Conservation (phyloP, 2,329 filamentous ascomycete species). For the Xylaria multiplex region DNA sequence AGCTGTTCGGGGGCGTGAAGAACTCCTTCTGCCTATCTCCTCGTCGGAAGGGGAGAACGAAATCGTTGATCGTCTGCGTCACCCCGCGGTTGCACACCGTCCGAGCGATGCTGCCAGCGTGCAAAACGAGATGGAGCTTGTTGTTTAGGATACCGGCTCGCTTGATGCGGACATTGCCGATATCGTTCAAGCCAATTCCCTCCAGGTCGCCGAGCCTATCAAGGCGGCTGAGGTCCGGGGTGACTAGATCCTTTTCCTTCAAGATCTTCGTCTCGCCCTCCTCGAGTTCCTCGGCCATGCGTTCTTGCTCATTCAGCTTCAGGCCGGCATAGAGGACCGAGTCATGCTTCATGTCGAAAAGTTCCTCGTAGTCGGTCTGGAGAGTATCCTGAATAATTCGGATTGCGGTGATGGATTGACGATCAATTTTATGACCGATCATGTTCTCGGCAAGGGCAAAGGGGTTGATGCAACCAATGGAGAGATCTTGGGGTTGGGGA, state of each 20-base stretch:
- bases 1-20: conserved; percentile 54
- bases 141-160: conserved; percentile 57
- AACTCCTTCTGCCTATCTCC: conserved; percentile 42
- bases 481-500: conserved; percentile 52
- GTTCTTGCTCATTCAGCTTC: conserved; percentile 53
- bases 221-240: conserved; percentile 56
- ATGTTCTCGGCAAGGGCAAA: conserved; percentile 58
- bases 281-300: conserved; percentile 51
- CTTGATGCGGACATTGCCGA: conserved; percentile 52
- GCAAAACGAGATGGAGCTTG: conserved; percentile 55
- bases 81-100: conserved; percentile 54
- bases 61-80: conserved; percentile 55
- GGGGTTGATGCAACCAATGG: conserved; percentile 56
- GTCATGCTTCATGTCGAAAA: conserved; percentile 57
- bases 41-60: conserved; percentile 53
- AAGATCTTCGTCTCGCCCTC: conserved; percentile 56
- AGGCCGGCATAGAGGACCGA: conserved; percentile 57
- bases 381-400: conserved; percentile 55
- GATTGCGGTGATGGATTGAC: conserved; percentile 48
- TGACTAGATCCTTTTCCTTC: conserved; percentile 55
- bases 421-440: conserved; percentile 55
- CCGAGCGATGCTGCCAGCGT: conserved; percentile 50
- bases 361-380: conserved; percentile 59
- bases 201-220: conserved; percentile 53
- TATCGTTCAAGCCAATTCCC: conserved; percentile 53